A percentile compares a stretch with the other conserved stretches of the same genome.
Evolutionary conservation across 2,329 filamentous ascomycete species (phyloP).

Genomic region (Fusarium pseudonygamai): DNA sequence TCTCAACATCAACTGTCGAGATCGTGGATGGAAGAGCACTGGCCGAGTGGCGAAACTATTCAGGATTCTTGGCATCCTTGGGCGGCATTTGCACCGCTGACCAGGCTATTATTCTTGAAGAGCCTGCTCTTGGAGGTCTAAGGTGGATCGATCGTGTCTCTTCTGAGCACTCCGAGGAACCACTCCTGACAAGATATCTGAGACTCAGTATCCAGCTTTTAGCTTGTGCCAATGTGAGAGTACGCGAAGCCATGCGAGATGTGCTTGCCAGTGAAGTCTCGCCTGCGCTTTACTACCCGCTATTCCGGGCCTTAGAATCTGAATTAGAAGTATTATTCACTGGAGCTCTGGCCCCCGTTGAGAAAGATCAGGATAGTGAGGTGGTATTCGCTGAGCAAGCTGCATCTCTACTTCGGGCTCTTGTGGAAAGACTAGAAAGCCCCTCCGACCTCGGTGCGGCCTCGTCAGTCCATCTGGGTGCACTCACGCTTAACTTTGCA

Average conservation of each 20-base stretch:
- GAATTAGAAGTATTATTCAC: constrained; percentile 72
- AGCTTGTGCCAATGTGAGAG: constrained; percentile 69
- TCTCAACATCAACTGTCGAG: constrained; percentile 63
- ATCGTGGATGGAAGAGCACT: constrained; percentile 64
- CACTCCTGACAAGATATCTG: constrained; percentile 68
- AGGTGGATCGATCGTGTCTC: constrained; percentile 72
- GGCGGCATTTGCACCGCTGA: constrained; percentile 73
- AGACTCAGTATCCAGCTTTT: constrained; percentile 72
- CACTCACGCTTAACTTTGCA: constrained; percentile 71
- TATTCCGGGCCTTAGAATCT: constrained; percentile 72
- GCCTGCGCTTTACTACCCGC: constrained; percentile 66
- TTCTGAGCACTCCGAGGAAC: constrained; percentile 68
- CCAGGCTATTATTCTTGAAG: constrained; percentile 65
- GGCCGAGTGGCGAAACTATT: constrained; percentile 74
- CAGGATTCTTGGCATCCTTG: constrained; percentile 73
- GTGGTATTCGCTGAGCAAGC: constrained; percentile 75
- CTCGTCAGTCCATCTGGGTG: constrained; percentile 70
- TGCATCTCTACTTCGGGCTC: constrained; percentile 68
- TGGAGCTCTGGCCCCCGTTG: constrained; percentile 60
- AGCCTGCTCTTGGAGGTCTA: constrained; percentile 64
- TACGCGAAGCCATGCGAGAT: constrained; percentile 73
- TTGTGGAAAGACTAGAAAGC: constrained; percentile 72
- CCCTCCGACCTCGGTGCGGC: constrained; percentile 70
- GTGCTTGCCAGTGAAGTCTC: constrained; percentile 73
- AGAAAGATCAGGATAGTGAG: constrained; percentile 66